These are phyloP conservation scores for Alternaria angustiovoidea DNA, from an alignment of 2,329 filamentous ascomycete species.

Conservation along the genomic window DNA sequence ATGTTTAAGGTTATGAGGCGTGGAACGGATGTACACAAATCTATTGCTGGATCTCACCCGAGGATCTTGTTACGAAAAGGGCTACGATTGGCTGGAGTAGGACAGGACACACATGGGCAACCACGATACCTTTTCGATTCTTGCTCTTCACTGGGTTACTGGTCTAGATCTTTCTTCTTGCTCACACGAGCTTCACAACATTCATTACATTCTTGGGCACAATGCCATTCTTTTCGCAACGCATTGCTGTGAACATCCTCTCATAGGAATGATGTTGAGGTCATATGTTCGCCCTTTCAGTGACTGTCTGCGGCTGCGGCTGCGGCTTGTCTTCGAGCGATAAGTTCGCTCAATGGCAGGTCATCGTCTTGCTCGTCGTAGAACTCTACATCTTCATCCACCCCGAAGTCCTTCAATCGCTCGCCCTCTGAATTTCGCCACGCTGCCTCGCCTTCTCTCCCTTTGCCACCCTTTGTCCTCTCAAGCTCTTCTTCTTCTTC, in stretches of 20 bases:
- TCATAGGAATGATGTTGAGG: neutral
- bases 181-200: constrained; percentile 27
- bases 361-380: constrained; percentile 71
- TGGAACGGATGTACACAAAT: constrained; percentile 5
- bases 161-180: constrained; percentile 34
- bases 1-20: constrained; percentile 1
- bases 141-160: constrained; percentile 21
- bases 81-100: constrained; percentile 5
- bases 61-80: constrained; percentile 7
- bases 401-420: constrained; percentile 76
- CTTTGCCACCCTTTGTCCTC: constrained; percentile 22
- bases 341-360: constrained; percentile 73
- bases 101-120: constrained; percentile 16
- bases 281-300: neutral
- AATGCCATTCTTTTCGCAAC: neutral
- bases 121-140: constrained; percentile 21
- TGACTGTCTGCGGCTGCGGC: constrained; percentile 8
- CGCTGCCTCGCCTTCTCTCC: constrained; percentile 61
- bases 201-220: constrained; percentile 13
- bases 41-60: constrained; percentile 1
- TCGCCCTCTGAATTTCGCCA: constrained; percentile 83
- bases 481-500: constrained; percentile 26
- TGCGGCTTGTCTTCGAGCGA: constrained; percentile 49
- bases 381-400: constrained; percentile 78
- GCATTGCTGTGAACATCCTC: neutral